Evolutionary conservation across 345 rosid genomes (phyloP), one percentile per base, ranked within the genome.

Genomic region (Turnera subulata): DNA sequence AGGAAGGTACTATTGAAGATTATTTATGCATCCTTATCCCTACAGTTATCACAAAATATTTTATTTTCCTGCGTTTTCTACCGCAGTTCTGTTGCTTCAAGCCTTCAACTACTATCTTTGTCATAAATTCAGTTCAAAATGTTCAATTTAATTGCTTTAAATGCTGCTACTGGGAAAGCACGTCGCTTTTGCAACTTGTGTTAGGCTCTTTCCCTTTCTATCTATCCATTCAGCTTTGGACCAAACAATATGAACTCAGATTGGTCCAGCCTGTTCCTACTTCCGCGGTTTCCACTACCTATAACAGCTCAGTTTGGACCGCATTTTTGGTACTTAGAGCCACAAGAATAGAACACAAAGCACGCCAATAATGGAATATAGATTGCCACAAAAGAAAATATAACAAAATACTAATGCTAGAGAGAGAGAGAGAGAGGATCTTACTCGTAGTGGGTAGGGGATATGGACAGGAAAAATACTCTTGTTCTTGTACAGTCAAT

Each of bases 361-460:
- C 29, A 22, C 39, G 59, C 26, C n/a, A n/a, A n/a, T n/a, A n/a
- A n/a, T n/a, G n/a, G n/a, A n/a, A 2, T 37, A 7, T 37, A 37
- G 11, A 37, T 37, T 37, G 8, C 40, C 13, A 37, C 13, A 1
- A 7, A 23, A 21, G 18, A 44, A 15, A 17, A 6, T 20, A 40
- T 42, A 25, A 25, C 14, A 24, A 37, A 18, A 24, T 22, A 23
- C 42, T 42, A 12, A 24, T 15, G 14, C 5, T 6, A 29, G 56
- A 53, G 61, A 63, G 58, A 45, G 47, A 32, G 39, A 56, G 58
- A 13, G 69, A 13, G 25, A 2, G 29, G 35, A 21, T 44, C 26
- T 33, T 79, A 93, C 99, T 87, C 60, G 89, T 86, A 84, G 55
- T 91, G 98, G 19, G 95, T 80, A 5, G 99, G 99, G 59, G 99